Base-by-base conservation (phyloP, 2,329 filamentous ascomycete species). In the Mycosphaerella arachidis region DNA sequence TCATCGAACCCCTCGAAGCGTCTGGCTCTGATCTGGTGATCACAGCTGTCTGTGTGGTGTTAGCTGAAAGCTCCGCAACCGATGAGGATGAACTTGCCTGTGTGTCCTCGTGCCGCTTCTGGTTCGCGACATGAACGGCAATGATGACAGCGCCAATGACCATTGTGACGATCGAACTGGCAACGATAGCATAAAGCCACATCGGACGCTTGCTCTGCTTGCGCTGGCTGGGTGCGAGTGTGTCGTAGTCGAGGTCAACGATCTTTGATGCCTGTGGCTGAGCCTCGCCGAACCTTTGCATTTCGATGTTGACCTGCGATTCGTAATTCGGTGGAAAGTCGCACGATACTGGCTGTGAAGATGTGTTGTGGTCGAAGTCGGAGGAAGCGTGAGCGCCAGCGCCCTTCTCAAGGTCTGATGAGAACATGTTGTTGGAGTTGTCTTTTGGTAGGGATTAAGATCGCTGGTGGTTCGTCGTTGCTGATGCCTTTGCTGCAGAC, bases 241-340 rank as follows among this genome's bases (percentile, higher is more conserved):
- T 12, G 40, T 60, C 43, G 24, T 57, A 13, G 29, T 55, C 40
- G 33, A 43, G 6, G 27, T 58, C 52, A 29, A 61, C 29, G 30
- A 48, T 6, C 20, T 27, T 35, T 35, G 33, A 7, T 40, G 29
- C 16, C 12, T 56, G 58, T 33, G 52, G 46, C 20, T 55, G 48
- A 16, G 52, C 50, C 5, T 55, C 31, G 30, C 24, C 46, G 48
- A 61, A 55, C 31, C 33, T 50, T 24, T 55, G 61, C 40, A 63
- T 48, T 46, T 63, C 48, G 37, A 45, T 29, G 53, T 63, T 63
- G 61, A 63, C 58, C n/a, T 59, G 55, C 48, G 54, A 43, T 43
- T 63, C 61, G 48, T 63, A 63, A 10, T 46, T 56, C n/a, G 61
- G 59, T 9, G 53, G 61, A 37, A 61, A 61, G 31, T 48, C 55